A percentile compares a stretch with the other conserved stretches of the same genome.
These are phyloP conservation scores for Erodium texanum DNA, from an alignment of 441 rosid species.

Conservation along the genomic window DNA sequence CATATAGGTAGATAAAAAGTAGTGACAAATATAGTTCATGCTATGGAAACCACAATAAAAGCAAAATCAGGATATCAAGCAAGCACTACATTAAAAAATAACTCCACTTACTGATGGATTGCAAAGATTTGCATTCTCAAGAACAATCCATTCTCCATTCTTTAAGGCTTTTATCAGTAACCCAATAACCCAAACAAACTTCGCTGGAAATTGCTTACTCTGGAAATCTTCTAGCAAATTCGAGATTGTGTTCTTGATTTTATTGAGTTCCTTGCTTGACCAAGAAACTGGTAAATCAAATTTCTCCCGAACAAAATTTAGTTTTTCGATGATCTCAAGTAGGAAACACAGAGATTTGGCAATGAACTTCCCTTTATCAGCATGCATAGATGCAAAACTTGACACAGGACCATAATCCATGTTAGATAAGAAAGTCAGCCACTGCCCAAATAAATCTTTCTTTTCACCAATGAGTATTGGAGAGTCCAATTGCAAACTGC, in stretches of 20 bases:
- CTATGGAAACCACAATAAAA: neutral
- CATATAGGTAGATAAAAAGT: neutral
- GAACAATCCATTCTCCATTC: constrained; percentile 92
- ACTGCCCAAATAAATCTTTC: constrained; percentile 41
- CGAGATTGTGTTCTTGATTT: constrained; percentile 38
- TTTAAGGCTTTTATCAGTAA: constrained; percentile 75
- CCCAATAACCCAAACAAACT: constrained; percentile 95
- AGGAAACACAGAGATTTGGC: constrained; percentile 39
- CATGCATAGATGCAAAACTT: constrained; percentile 27
- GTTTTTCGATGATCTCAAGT: constrained; percentile 40
- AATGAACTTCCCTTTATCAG: constrained; percentile 30
- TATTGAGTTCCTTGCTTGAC: constrained; percentile 46
- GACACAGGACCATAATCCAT: constrained; percentile 32
- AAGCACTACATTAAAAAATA: neutral
- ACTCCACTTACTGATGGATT: constrained; percentile 72
- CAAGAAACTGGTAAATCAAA: constrained; percentile 36
- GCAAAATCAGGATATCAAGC: neutral
- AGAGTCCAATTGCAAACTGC: constrained; percentile 43
- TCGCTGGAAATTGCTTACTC: constrained; percentile 45
- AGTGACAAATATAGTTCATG: neutral
- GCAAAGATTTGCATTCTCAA: constrained; percentile 92
- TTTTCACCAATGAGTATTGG: constrained; percentile 36
- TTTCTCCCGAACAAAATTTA: constrained; percentile 38
- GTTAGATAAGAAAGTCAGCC: constrained; percentile 57
- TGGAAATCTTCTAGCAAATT: constrained; percentile 46